Percentiles rank a stretch among this genome's conserved stretches.
Conservation (phyloP, 257 asterid genomes). For the Leptodermis oblonga region DNA sequence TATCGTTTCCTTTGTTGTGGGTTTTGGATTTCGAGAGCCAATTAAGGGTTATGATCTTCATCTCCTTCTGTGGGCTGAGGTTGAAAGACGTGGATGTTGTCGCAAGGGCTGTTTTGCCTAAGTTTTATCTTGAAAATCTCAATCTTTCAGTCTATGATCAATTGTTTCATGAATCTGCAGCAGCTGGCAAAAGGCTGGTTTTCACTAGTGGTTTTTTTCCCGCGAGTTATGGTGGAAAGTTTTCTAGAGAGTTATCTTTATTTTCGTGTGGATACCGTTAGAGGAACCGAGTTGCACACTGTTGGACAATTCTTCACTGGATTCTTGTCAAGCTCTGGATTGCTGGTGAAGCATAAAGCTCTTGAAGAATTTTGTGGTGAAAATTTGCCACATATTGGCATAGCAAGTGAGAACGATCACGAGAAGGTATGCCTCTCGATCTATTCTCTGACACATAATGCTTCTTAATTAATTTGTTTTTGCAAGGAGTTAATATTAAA, state of each 20-base stretch:
- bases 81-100: slow-evolving; percentile 52
- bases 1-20: slow-evolving; percentile 45
- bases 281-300: slow-evolving; percentile 61
- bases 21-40: slow-evolving; percentile 37
- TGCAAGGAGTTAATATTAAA: too few relatives aligned
- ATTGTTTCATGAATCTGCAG: slow-evolving; percentile 34
- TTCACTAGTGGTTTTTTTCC: slow-evolving; percentile 60
- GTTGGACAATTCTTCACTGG: slow-evolving; percentile 62
- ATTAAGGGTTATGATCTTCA: slow-evolving; percentile 59
- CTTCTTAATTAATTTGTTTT: too few relatives aligned
- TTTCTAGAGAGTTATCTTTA: slow-evolving; percentile 61
- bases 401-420: slow-evolving; percentile 46
- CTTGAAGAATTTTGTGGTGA: slow-evolving; percentile 49
- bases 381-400: slow-evolving; percentile 57
- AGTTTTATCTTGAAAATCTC: slow-evolving; percentile 68
- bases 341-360: slow-evolving; percentile 56
- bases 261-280: slow-evolving; percentile 39
- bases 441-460: too few relatives aligned
- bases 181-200: slow-evolving; percentile 41
- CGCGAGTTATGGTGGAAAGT: slow-evolving; percentile 76
- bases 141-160: slow-evolving; percentile 46
- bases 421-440: slow-evolving; percentile 27
- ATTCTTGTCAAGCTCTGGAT: slow-evolving; percentile 38
- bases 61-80: slow-evolving; percentile 69
- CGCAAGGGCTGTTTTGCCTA: too few relatives aligned